phyloP scores from a whole-genome alignment of 2,329 filamentous ascomycete species.

The Pseudocercospora eumusae region DNA sequence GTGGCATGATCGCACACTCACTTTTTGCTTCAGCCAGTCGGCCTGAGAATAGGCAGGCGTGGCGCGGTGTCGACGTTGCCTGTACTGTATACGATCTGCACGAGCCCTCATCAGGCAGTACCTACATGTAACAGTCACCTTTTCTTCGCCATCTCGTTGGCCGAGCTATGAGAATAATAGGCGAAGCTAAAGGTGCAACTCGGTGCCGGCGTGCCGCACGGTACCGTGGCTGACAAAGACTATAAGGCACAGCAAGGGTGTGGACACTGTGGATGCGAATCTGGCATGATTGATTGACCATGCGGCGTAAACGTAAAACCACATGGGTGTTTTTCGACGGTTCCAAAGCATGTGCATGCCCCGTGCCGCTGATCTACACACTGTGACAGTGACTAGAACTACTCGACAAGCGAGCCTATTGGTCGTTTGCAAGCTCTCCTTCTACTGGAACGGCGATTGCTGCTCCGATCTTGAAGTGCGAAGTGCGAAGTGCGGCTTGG shows the following conservation, averaged over 20 bases:
- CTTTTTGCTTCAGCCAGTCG: neutral
- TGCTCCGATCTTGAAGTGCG: neutral
- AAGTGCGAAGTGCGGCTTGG: neutral
- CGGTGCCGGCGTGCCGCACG: no score
- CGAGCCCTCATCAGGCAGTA: no score
- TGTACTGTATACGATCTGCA: conserved; percentile 11
- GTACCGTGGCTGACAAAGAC: conserved; percentile 15
- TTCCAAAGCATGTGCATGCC: conserved; percentile 1
- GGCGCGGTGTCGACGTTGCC: conserved; percentile 3
- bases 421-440: neutral
- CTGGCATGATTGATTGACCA: no score
- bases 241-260: conserved; percentile 17
- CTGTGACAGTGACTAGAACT: no score
- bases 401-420: neutral
- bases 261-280: no score
- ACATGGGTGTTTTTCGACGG: conserved; percentile 2
- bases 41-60: neutral
- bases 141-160: neutral
- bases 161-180: conserved; percentile 2
- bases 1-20: conserved; percentile 14
- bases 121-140: no score
- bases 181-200: neutral
- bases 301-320: no score
- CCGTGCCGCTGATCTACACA: neutral
- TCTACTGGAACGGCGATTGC: neutral